These are phyloP conservation scores for Emmonsiellopsis sp. DNA, from an alignment of 2,329 filamentous ascomycete species.

Conservation along the genomic window DNA sequence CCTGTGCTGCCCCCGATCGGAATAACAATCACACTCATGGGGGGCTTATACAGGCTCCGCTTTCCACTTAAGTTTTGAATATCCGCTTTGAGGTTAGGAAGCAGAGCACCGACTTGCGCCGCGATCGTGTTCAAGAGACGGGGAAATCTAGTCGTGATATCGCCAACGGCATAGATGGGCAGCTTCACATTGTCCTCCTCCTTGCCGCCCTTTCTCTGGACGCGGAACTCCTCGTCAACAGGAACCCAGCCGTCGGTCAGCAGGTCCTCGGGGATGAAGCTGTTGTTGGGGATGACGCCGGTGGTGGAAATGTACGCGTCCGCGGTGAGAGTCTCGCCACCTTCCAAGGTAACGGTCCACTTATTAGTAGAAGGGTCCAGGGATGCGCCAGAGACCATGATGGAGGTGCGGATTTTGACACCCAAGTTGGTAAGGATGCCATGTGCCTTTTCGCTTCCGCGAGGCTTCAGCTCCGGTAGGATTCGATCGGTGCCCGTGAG, in stretches of 20 bases:
- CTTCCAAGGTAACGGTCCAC: conserved; percentile 9
- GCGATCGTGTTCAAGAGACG: conserved; percentile 6
- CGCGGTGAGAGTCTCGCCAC: conserved; percentile 16
- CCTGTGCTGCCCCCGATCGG: conserved; percentile 10
- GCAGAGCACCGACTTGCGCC: conserved; percentile 5
- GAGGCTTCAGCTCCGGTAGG: conserved; percentile 2
- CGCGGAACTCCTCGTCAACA: conserved; percentile 13
- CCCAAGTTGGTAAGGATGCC: conserved; percentile 7
- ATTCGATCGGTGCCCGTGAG: conserved; percentile 17
- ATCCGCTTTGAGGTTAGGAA: conserved; percentile 12
- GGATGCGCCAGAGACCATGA: conserved; percentile 5
- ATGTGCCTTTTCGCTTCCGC: conserved; percentile 3
- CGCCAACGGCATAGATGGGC: conserved; percentile 12
- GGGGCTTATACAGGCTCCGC: conserved; percentile 4
- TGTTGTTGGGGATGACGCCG: conserved; percentile 14
- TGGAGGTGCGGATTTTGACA: conserved; percentile 8
- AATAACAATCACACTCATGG: conserved; percentile 3
- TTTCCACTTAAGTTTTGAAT: conserved; percentile 7
- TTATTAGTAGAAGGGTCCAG: conserved; percentile 6
- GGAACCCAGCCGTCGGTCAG: conserved; percentile 14
- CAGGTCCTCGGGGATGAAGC: conserved; percentile 12
- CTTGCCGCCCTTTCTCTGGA: not conserved
- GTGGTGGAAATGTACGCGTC: conserved; percentile 15
- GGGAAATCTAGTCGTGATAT: conserved; percentile 8
- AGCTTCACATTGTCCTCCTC: not conserved